Percentiles rank a stretch among this genome's conserved stretches.
phyloP scores from a whole-genome alignment of 176 grass and related monocot genomes.

The Thinopyrum elongatum region DNA sequence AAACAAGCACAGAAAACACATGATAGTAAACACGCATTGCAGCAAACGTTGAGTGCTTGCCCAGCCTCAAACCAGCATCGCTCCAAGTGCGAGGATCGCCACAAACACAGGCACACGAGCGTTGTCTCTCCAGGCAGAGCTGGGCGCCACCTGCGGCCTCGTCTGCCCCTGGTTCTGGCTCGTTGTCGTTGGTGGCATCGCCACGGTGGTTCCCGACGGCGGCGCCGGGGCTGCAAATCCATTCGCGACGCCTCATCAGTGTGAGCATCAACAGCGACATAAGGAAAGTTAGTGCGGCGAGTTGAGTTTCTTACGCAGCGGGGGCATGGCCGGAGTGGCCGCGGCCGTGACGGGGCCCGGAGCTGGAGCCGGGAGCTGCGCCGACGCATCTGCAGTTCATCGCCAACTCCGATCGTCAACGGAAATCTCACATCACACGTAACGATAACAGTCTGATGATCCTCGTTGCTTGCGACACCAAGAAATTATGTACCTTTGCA shows the following conservation, averaged over 20 bases:
- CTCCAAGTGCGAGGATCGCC: not conserved
- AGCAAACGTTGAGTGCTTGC: not conserved
- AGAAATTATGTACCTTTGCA: constrained; percentile 42
- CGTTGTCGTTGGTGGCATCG: constrained; percentile 10
- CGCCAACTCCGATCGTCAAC: not conserved
- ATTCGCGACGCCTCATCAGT: not conserved
- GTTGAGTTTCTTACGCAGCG: constrained; percentile 49
- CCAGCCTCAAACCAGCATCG: not conserved
- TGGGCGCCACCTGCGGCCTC: constrained; percentile 40
- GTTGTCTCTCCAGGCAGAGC: constrained; percentile 23
- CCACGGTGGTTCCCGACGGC: constrained; percentile 4
- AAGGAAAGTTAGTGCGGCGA: not conserved
- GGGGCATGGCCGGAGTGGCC: constrained; percentile 36
- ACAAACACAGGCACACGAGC: not conserved
- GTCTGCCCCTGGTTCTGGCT: constrained; percentile 32
- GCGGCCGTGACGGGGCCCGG: constrained; percentile 32
- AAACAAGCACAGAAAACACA: not conserved
- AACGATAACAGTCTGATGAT: no score
- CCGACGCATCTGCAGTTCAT: constrained; percentile 48
- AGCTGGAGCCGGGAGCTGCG: constrained; percentile 25
- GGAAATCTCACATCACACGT: not conserved
- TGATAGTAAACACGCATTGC: not conserved
- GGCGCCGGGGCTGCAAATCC: constrained; percentile 19
- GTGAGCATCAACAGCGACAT: not conserved
- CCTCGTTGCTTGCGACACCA: no score